Conservation (phyloP, 2,329 filamentous ascomycete genomes). For the Monosporascus sp. region DNA sequence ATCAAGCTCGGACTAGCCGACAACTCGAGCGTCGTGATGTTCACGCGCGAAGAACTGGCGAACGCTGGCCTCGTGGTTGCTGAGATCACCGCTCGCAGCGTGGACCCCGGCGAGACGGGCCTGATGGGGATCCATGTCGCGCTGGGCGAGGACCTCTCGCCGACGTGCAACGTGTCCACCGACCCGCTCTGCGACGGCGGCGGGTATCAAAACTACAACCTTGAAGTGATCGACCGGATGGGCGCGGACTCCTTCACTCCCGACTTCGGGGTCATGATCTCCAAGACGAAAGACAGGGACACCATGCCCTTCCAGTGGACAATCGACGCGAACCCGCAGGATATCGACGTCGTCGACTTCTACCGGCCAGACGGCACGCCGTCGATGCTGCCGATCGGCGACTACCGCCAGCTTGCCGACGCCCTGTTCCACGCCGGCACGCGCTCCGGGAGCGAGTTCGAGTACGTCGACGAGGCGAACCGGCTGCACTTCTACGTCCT, state of each 20-base stretch:
- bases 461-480: conserved; percentile 43
- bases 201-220: conserved; percentile 44
- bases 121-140: conserved; percentile 44
- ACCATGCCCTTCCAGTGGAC: conserved; percentile 47
- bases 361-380: conserved; percentile 42
- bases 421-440: conserved; percentile 52
- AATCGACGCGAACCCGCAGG: conserved; percentile 50
- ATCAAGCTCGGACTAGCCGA: conserved; percentile 44
- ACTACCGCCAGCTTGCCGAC: conserved; percentile 49
- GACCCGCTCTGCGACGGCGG: conserved; percentile 48
- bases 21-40: conserved; percentile 36
- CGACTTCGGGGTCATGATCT: conserved; percentile 48
- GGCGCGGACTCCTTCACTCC: conserved; percentile 48
- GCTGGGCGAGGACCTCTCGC: conserved; percentile 40
- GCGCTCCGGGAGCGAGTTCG: conserved; percentile 44
- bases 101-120: conserved; percentile 33
- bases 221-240: conserved; percentile 51
- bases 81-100: conserved; percentile 41
- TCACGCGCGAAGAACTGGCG: conserved; percentile 38
- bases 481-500: conserved; percentile 47
- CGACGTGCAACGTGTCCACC: conserved; percentile 34
- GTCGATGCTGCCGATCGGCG: conserved; percentile 43
- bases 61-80: conserved; percentile 40
- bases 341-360: conserved; percentile 47
- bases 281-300: conserved; percentile 45